These are phyloP conservation scores for Candida coquimbonensis DNA, from an alignment of 805 yeast genomes.

Conservation along the genomic window DNA sequence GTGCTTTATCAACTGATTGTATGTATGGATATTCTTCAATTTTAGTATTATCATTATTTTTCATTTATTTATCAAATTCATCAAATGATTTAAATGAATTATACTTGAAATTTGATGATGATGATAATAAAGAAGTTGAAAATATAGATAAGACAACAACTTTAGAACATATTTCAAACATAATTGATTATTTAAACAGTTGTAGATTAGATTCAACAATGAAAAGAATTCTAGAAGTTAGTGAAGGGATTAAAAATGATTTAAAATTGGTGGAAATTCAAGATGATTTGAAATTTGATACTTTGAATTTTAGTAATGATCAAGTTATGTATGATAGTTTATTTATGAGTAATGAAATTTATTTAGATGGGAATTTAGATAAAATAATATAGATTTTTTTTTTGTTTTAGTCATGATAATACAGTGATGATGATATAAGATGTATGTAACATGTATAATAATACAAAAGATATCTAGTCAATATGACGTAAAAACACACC, in stretches of 20 bases:
- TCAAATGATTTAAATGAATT: conserved; percentile 18
- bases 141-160: conserved; percentile 16
- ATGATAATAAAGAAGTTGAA: conserved; percentile 1
- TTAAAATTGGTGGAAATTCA: conserved; percentile 29
- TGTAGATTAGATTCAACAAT: conserved; percentile 34
- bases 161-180: conserved; percentile 16
- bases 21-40: conserved; percentile 38
- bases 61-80: conserved; percentile 25
- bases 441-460: too few species aligned
- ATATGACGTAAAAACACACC: too few species aligned
- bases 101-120: conserved; percentile 1
- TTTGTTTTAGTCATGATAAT: neutral
- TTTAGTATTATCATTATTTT: conserved; percentile 35
- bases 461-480: too few species aligned
- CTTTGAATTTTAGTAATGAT: conserved; percentile 15
- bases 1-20: conserved; percentile 39
- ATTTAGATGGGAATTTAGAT: conserved; percentile 12
- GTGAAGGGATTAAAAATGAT: conserved; percentile 35
- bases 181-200: conserved; percentile 19
- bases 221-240: conserved; percentile 35
- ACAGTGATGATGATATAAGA: neutral
- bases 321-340: conserved; percentile 16
- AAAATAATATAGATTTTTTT: neutral
- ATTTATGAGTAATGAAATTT: conserved; percentile 22
- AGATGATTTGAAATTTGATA: conserved; percentile 19